A percentile compares a stretch with the other conserved stretches of the same genome.
Evolutionary conservation across 2,329 filamentous ascomycete genomes (phyloP).

Genomic region (Colletotrichum aenigma): DNA sequence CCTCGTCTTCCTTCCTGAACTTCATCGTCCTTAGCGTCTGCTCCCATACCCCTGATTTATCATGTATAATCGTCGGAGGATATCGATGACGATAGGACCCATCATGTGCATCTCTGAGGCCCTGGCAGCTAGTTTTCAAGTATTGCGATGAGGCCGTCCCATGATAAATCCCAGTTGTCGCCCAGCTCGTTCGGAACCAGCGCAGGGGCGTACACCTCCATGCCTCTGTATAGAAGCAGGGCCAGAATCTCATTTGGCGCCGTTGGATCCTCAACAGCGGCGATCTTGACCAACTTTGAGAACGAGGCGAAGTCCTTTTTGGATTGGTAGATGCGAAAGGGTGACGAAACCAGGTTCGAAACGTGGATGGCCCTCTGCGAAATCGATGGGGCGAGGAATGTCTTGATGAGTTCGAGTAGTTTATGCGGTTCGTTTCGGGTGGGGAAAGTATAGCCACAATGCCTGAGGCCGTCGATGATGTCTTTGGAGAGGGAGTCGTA

Average conservation of each 20-base stretch:
- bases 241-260: background rate
- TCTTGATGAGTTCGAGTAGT: background rate
- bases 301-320: background rate
- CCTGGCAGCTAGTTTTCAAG: background rate
- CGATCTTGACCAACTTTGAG: background rate
- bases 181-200: too few species aligned
- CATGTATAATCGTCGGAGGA: background rate
- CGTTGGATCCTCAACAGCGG: background rate
- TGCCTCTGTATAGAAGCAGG: background rate
- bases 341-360: background rate
- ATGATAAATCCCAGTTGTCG: too few species aligned
- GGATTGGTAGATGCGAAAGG: background rate
- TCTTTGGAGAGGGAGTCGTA: background rate
- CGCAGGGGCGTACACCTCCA: background rate
- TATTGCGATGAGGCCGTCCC: background rate
- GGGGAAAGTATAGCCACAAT: background rate
- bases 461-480: background rate
- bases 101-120: background rate
- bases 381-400: background rate
- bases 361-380: background rate
- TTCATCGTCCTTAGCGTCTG: background rate
- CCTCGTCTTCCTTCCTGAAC: background rate
- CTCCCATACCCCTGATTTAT: background rate
- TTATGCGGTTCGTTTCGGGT: too few species aligned
- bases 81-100: rapidly evolving